These are phyloP conservation scores for Arthrobotrys sphaeroides DNA, from an alignment of 2,329 filamentous ascomycete genomes.

Conservation along the genomic window DNA sequence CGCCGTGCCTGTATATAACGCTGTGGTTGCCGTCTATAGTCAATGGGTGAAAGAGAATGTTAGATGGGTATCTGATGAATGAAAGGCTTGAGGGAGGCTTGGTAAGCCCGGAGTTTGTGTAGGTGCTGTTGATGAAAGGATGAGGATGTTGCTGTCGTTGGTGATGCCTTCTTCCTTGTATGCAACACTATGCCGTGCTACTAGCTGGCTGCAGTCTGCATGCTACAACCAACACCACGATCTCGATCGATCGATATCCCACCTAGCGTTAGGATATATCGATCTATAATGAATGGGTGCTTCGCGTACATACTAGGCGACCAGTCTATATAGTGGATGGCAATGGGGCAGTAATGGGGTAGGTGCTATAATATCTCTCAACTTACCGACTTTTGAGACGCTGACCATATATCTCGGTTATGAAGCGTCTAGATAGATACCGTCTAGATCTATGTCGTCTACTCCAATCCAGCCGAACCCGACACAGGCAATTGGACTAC, in stretches of 20 bases:
- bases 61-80: not conserved
- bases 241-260: too few relatives aligned
- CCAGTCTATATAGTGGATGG: not conserved
- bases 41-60: not conserved
- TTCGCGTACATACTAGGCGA: not conserved
- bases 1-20: not conserved
- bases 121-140: not conserved
- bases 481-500: not conserved
- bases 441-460: not conserved
- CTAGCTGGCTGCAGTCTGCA: not conserved
- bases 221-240: not conserved
- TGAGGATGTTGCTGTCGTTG: not conserved
- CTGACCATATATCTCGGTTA: not conserved
- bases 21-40: not conserved
- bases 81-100: not conserved
- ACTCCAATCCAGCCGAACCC: not conserved
- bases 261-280: too few relatives aligned
- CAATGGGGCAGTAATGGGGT: not conserved
- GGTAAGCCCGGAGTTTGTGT: not conserved
- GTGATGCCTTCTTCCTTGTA: not conserved
- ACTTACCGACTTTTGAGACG: constrained; percentile 5
- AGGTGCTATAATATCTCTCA: not conserved
- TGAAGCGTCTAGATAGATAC: not conserved
- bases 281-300: too few relatives aligned
- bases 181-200: too few relatives aligned